Base-by-base conservation (phyloP, 2,329 filamentous ascomycete species). In the Kalaharituber pfeilii region DNA sequence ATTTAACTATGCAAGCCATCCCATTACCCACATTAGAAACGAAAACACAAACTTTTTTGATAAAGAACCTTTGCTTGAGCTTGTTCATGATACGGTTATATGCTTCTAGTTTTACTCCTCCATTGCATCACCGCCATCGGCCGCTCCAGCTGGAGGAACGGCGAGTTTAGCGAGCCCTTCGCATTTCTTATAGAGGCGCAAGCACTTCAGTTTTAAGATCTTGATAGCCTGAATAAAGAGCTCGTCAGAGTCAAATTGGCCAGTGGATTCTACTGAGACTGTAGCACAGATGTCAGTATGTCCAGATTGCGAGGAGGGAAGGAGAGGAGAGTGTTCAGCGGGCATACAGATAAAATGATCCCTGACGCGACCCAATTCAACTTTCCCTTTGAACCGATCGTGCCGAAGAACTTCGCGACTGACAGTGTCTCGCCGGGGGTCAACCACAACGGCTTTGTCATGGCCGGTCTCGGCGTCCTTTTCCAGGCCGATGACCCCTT, bases 361-460 rank as follows among this genome's bases (percentile, higher is more conserved):
- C 60, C 87, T 76, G 63, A 87, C 74, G 53, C 93, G 77, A 44
- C 91, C 91, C 28, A 98, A 78, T 73, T 87, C 88, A 60, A 98
- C 91, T 73, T 95, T 98, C 66, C 81, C 85, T 69, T 91, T 79
- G 71, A 98, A 96, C 70, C 96, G 91, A 25, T 81, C 75, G 67
- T 98, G 89, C 50, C 91, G 80, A 66, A 98, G 70, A 65, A 84
- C 91, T 71, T 98, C 93, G 62, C 91, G 79, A 69, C 84, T 93
- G 58, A 98, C 89, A 0, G 89, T 96, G 68, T 98, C 93, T 65
- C 84, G 85, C 80, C 95, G 93, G 1, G 89, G 73, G 67, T 96
- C 81, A 59, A 73, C 72, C 1, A 98, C 89, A 0, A 94, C 86
- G 0, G 89, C 91, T 72, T 93, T 93, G 64, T 77, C 70, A 71